Evolutionary conservation across 2,329 filamentous ascomycete species (phyloP).

Genomic region (Bipolaris oryzae): DNA sequence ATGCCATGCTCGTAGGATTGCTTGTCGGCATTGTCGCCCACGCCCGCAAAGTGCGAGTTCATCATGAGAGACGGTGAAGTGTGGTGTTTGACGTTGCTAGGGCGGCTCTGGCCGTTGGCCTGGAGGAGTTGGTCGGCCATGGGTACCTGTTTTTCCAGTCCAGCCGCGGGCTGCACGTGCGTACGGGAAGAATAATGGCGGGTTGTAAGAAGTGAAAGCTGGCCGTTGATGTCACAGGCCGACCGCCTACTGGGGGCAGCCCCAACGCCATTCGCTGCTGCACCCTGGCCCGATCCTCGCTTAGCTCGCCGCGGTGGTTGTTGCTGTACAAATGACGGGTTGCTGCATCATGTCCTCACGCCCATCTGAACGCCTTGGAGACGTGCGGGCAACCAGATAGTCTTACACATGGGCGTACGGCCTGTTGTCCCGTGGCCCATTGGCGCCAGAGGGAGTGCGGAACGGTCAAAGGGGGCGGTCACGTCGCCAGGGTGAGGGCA

Average conservation of each 20-base stretch:
- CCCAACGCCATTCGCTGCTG: constrained; percentile 37
- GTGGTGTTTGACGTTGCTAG: constrained; percentile 47
- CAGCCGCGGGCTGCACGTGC: constrained; percentile 35
- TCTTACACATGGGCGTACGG: neutral
- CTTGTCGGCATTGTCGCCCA: constrained; percentile 67
- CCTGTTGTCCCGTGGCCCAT: constrained; percentile 9
- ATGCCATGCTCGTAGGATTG: constrained; percentile 88
- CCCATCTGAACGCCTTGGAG: constrained; percentile 4
- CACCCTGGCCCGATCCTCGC: constrained; percentile 37
- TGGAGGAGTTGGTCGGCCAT: constrained; percentile 42
- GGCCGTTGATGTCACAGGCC: constrained; percentile 49
- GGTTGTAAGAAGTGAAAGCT: constrained; percentile 34
- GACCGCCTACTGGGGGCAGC: constrained; percentile 27
- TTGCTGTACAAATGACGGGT: constrained; percentile 36
- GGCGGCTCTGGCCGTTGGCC: constrained; percentile 46
- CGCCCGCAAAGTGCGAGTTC: constrained; percentile 81
- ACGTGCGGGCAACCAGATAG: constrained; percentile 1
- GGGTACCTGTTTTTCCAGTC: constrained; percentile 25
- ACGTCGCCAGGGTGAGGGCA: constrained; percentile 2
- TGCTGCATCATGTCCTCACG: constrained; percentile 28
- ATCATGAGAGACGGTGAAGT: constrained; percentile 58
- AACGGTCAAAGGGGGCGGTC: neutral
- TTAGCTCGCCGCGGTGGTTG: constrained; percentile 34
- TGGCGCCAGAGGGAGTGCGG: neutral
- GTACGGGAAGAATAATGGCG: constrained; percentile 40